A percentile compares a stretch with the other conserved stretches of the same genome.
These are phyloP conservation scores for Globisporangium rhizosaccharum DNA, from an alignment of 352 stramenopile species.

Conservation along the genomic window DNA sequence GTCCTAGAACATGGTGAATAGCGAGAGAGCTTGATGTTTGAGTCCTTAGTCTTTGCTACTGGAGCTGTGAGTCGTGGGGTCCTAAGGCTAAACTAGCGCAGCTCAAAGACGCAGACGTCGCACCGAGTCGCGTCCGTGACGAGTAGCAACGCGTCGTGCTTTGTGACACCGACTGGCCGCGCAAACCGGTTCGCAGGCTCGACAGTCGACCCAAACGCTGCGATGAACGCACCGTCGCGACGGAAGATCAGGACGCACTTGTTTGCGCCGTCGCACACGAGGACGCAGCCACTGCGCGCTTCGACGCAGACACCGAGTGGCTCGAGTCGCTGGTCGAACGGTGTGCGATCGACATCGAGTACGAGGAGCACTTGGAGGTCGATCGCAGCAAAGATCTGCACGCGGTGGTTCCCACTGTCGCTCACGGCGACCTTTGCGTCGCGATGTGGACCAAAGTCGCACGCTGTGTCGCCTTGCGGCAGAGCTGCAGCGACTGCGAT, in stretches of 20 bases:
- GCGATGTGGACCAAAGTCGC: conserved; percentile 43
- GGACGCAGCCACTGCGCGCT: conserved; percentile 39
- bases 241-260: conserved; percentile 39
- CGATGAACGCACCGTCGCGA: conserved; percentile 36
- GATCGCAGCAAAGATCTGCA: conserved; percentile 36
- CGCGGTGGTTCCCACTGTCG: conserved; percentile 45
- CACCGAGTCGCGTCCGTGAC: conserved; percentile 5
- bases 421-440: conserved; percentile 45
- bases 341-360: conserved; percentile 29
- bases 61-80: too few relatives aligned
- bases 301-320: conserved; percentile 36
- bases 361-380: conserved; percentile 25
- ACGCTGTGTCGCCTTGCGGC: conserved; percentile 19
- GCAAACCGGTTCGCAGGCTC: conserved; percentile 39
- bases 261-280: conserved; percentile 41
- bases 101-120: conserved; percentile 11
- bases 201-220: conserved; percentile 40
- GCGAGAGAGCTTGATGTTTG: not conserved
- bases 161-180: conserved; percentile 22
- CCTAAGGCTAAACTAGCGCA: not conserved
- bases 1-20: not conserved
- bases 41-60: too few relatives aligned
- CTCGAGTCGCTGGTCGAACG: conserved; percentile 38
- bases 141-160: not conserved
- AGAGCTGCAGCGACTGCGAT: conserved; percentile 40